Evolutionary conservation across 1,139 yeast species (phyloP).

Genomic region (Debaryomyces subglobosus): DNA sequence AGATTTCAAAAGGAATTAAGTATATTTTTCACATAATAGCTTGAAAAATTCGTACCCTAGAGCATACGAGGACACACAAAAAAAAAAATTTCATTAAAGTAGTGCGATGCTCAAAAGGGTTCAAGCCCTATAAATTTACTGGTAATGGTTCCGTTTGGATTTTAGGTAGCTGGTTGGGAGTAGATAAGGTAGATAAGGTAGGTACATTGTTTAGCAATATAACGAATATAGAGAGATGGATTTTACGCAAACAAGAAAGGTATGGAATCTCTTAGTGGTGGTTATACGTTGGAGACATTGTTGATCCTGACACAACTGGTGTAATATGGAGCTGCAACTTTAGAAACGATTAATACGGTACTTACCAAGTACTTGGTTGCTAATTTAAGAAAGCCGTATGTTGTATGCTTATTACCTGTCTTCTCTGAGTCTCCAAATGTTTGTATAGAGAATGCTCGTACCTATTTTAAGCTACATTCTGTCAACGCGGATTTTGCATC

Average conservation of each 20-base stretch:
- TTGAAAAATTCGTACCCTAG: constrained; percentile 13
- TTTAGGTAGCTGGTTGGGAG: too few relatives aligned
- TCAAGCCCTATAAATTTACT: not conserved
- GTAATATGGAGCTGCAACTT: not conserved
- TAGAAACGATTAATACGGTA: too few relatives aligned
- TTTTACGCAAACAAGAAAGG: too few relatives aligned
- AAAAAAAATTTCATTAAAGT: not conserved
- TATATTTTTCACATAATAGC: constrained; percentile 16
- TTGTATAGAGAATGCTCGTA: not conserved
- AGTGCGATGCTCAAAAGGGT: constrained; percentile 1
- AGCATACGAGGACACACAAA: constrained; percentile 1
- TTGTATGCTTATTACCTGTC: too few relatives aligned
- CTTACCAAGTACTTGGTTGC: too few relatives aligned
- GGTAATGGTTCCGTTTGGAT: not conserved
- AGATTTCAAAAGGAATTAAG: constrained; percentile 11
- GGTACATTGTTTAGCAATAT: too few relatives aligned
- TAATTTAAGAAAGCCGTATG: too few relatives aligned
- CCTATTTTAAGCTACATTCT: not conserved
- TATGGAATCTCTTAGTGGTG: not conserved
- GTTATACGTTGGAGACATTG: not conserved
- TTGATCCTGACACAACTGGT: too few relatives aligned
- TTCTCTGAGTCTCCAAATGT: not conserved
- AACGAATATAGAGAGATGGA: too few relatives aligned
- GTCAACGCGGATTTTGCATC: not conserved
- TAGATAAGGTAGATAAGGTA: too few relatives aligned